Percentiles rank a stretch among this genome's conserved stretches.
phyloP scores from a whole-genome alignment of 331 rosid genomes.

The Malus hybrid region DNA sequence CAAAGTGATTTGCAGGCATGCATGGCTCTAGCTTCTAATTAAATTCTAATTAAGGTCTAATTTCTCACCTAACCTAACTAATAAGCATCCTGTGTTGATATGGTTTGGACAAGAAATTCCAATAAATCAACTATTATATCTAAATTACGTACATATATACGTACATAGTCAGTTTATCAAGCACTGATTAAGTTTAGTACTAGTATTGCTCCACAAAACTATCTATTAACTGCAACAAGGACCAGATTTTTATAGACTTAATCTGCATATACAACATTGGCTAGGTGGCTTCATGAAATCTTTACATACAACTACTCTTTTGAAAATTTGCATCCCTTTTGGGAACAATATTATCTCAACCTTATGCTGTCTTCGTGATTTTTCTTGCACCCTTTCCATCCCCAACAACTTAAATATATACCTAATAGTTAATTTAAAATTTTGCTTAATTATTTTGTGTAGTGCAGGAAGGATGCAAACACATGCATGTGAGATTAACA shows the following conservation, averaged over 20 bases:
- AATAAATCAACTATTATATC: no score
- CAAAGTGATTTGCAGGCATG: not conserved
- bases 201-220: not conserved
- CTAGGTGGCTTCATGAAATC: not conserved
- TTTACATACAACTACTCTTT: constrained; percentile 31
- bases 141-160: not conserved
- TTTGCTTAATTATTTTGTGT: constrained; percentile 8
- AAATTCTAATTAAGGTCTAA: not conserved
- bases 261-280: not conserved
- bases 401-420: constrained; percentile 21
- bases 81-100: not conserved
- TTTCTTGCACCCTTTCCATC: constrained; percentile 24
- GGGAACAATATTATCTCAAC: constrained; percentile 27
- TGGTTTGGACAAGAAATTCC: no score
- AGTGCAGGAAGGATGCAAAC: constrained; percentile 1
- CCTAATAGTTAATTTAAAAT: not conserved
- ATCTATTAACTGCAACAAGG: not conserved
- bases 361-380: not conserved
- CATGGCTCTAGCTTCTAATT: not conserved
- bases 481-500: constrained; percentile 4
- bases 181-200: not conserved
- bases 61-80: constrained; percentile 38
- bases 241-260: not conserved
- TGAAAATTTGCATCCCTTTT: constrained; percentile 21
- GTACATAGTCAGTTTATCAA: not conserved